phyloP scores from a whole-genome alignment of 495 filamentous ascomycete species.

The Penicillium taxi region DNA sequence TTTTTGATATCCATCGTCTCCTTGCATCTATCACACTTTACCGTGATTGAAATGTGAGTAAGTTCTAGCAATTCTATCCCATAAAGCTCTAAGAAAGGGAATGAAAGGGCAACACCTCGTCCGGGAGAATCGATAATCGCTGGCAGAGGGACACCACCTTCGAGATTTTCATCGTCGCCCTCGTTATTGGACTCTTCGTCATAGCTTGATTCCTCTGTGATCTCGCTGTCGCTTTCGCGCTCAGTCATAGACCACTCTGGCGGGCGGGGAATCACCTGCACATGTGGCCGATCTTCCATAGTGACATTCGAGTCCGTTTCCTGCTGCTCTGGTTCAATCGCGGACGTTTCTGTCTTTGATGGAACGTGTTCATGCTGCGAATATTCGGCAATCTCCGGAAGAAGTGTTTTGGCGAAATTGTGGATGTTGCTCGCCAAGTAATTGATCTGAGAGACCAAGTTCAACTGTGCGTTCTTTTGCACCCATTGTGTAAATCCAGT shows the following conservation, averaged over 20 bases:
- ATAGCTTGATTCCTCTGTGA: slow-evolving; percentile 25
- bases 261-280: slow-evolving; percentile 71
- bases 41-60: slow-evolving; percentile 54
- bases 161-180: slow-evolving; percentile 40
- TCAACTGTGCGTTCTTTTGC: slow-evolving; percentile 48
- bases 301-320: slow-evolving; percentile 10
- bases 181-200: slow-evolving; percentile 24
- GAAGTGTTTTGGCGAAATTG: slow-evolving; percentile 49
- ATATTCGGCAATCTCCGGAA: slow-evolving; percentile 18
- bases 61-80: slow-evolving; percentile 76
- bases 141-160: slow-evolving; percentile 34
- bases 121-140: slow-evolving; percentile 36
- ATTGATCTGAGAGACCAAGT: slow-evolving; percentile 68
- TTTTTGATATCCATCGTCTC: slow-evolving; percentile 63
- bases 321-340: slow-evolving; percentile 14
- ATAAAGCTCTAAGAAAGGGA: slow-evolving; percentile 74
- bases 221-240: slow-evolving; percentile 30
- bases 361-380: slow-evolving; percentile 8
- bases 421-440: slow-evolving; percentile 70
- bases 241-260: slow-evolving; percentile 63
- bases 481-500: slow-evolving; percentile 55
- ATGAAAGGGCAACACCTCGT: slow-evolving; percentile 69
- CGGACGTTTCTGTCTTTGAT: not conserved
- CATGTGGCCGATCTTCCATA: slow-evolving; percentile 50
- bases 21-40: slow-evolving; percentile 84